Evolutionary conservation across 345 rosid species (phyloP), one percentile per base, ranked within the genome.

Genomic region (Xanthoceras sorbifolium): DNA sequence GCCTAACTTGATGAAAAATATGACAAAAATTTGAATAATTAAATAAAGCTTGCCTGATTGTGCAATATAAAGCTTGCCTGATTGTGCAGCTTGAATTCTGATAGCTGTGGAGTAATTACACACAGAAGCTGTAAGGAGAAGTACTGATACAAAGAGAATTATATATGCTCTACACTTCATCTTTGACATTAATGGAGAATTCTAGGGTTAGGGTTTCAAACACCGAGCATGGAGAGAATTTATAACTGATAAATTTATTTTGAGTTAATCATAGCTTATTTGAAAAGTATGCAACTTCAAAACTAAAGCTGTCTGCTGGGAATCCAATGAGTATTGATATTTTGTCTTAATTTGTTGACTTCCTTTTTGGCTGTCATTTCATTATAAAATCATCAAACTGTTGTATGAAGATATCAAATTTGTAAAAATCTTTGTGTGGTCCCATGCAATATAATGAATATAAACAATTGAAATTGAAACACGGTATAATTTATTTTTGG

Each of bases 271-370:
- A 77, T 83, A 36, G 66, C 76, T 61, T 62, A 29, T 80, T 75
- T 83, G 84, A 80, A 75, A 77, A 71, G n/a, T 28, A 29, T 23
- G 61, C 1, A 50, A 60, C 18, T 48, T 46, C 31, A 52, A n/a
- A 42, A 59, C 38, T n/a, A 69, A 64, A 67, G 75, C n/a, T 79
- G 85, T 76, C 63, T 18, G 79, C 63, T 18, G 79, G 83, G 86
- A 83, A 83, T 83, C 86, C 83, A 55, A 75, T 77, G 83, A 74
- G 26, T 15, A 9, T 36, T 34, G 68, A 2, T 36, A 50, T 25
- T 22, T 75, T 78, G 85, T 69, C 78, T 38, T 78, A 62, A 44
- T 50, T 25, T 65, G 80, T 67, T 82, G 82, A 82, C 80, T 71
- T 62, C 26, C 26, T 1, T 25, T 60, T 60, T 26, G 23, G 64